Conservation (phyloP, 2,329 filamentous ascomycete species). For the Aspergillus sp. region DNA sequence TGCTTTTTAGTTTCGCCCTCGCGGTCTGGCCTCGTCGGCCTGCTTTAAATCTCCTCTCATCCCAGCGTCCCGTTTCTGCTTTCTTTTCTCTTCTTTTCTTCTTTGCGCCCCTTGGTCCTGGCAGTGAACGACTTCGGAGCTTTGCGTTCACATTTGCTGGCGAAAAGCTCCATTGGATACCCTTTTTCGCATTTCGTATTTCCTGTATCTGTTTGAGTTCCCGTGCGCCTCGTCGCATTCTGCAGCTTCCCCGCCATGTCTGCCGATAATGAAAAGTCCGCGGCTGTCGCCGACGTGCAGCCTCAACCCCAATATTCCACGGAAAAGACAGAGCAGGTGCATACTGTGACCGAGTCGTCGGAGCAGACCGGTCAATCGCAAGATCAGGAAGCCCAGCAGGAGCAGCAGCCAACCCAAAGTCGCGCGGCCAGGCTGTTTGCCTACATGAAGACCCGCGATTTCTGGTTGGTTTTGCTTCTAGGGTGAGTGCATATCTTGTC, state of each 20-base stretch:
- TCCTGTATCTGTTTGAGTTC: not conserved
- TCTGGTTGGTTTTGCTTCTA: constrained; percentile 5
- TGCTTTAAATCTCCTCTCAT: constrained; percentile 3
- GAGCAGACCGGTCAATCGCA: not conserved
- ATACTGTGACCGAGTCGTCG: constrained; percentile 1
- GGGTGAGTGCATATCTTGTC: not conserved
- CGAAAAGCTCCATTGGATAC: constrained; percentile 9
- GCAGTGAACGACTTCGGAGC: constrained; percentile 14
- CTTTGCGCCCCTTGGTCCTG: constrained; percentile 3
- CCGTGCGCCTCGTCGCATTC: not conserved
- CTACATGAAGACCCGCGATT: constrained; percentile 11
- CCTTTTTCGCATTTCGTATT: no score
- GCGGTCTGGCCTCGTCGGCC: not conserved
- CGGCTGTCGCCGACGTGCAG: constrained; percentile 1
- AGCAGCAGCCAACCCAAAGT: not conserved
- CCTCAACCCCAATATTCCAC: not conserved
- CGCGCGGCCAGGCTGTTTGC: not conserved
- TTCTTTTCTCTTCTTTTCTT: constrained; percentile 6
- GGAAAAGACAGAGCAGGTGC: constrained; percentile 4
- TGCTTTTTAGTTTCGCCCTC: no score
- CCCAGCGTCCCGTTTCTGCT: not conserved
- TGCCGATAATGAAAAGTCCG: constrained; percentile 1
- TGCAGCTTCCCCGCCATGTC: constrained; percentile 3
- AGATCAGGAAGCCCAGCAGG: not conserved
- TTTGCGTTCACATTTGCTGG: constrained; percentile 15